phyloP scores from a whole-genome alignment of 2,329 filamentous ascomycete genomes.

The Alternaria rosae region DNA sequence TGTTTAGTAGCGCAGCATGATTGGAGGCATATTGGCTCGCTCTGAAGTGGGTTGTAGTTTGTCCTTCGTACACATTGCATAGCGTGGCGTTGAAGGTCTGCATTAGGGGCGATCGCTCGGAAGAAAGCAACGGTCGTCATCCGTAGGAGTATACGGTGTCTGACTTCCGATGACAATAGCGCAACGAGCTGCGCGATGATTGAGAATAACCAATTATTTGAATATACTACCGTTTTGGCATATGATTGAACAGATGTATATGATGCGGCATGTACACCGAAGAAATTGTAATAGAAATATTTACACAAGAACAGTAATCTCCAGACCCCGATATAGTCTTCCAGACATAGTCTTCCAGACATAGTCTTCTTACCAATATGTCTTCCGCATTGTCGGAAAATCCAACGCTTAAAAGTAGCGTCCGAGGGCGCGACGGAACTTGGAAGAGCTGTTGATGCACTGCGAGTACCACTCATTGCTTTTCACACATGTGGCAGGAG shows the following conservation, averaged over 20 bases:
- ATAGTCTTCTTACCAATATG: accelerated
- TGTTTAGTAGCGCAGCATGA: not conserved
- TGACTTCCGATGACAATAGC: too few species aligned
- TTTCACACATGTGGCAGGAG: constrained; percentile 46
- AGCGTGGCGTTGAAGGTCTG: not conserved
- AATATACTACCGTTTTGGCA: too few species aligned
- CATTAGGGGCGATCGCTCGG: too few species aligned
- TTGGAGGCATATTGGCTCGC: accelerated
- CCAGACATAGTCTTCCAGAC: not conserved
- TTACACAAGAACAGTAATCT: not conserved
- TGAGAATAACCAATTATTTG: too few species aligned
- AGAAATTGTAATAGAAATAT: not conserved
- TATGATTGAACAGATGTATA: too few species aligned
- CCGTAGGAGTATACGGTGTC: too few species aligned
- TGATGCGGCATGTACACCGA: not conserved
- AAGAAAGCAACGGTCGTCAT: too few species aligned
- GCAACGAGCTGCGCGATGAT: too few species aligned
- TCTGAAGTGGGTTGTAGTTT: accelerated
- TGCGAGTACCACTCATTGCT: constrained; percentile 54
- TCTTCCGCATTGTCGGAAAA: accelerated
- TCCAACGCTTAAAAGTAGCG: not conserved
- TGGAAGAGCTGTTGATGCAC: constrained; percentile 36
- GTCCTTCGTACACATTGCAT: not conserved
- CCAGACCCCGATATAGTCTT: not conserved
- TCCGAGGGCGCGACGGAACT: constrained; percentile 13